Conservation (phyloP, 345 rosid genomes). For the Clausena lansium region DNA sequence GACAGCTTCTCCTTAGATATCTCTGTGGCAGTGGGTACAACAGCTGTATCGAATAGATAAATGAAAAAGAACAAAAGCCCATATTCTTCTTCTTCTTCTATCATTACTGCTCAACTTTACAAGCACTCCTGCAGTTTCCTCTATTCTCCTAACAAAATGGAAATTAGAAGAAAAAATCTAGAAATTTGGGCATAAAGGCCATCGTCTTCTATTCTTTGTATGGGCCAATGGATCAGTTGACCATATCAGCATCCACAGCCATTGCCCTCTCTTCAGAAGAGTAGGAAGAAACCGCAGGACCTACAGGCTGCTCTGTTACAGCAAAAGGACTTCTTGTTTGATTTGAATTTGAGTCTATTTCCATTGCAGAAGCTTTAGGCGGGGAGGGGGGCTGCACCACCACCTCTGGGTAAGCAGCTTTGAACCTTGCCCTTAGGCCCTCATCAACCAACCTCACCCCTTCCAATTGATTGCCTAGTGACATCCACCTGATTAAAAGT, state of each 20-base stretch:
- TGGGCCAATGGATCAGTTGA: constrained; percentile 19
- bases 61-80: too few relatives aligned
- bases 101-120: not conserved
- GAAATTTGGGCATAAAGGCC: not conserved
- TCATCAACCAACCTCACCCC: constrained; percentile 91
- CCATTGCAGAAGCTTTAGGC: constrained; percentile 78
- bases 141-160: not conserved
- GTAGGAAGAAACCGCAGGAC: constrained; percentile 33
- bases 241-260: constrained; percentile 46
- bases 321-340: constrained; percentile 51
- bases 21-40: not conserved
- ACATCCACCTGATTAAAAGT: constrained; percentile 67
- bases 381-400: constrained; percentile 89
- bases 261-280: constrained; percentile 41
- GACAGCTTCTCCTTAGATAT: not conserved
- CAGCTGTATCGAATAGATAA: not conserved
- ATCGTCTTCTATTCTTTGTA: not conserved
- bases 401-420: constrained; percentile 87
- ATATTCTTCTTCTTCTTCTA: too few relatives aligned
- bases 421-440: constrained; percentile 88
- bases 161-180: not conserved
- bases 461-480: constrained; percentile 87
- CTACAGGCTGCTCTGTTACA: constrained; percentile 26
- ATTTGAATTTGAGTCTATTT: constrained; percentile 46
- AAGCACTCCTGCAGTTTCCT: not conserved